Evolutionary conservation across 768 basidiomycete species (phyloP).

Genomic region (Tricholoma terreum): DNA sequence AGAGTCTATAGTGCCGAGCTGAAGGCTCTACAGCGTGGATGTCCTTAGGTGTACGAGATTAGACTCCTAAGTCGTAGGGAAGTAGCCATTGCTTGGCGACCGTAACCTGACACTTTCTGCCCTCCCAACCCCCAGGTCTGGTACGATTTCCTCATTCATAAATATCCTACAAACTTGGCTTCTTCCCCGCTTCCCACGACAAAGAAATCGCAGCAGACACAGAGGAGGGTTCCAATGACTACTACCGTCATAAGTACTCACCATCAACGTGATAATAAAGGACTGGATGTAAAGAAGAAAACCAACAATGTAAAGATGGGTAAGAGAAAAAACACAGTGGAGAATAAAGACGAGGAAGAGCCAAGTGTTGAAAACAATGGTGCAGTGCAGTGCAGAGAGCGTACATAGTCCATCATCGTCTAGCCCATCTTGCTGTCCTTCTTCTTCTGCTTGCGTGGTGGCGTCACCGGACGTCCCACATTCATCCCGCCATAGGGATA

Average conservation of each 20-base stretch:
- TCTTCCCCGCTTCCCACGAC: background rate
- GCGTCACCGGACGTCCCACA: conserved; percentile 86
- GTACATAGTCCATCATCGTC: conserved; percentile 15
- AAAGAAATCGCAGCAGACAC: too few species aligned
- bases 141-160: too few species aligned
- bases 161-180: background rate
- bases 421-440: conserved; percentile 74
- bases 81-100: too few species aligned
- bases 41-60: too few species aligned
- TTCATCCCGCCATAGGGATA: conserved; percentile 87
- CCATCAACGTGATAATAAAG: background rate
- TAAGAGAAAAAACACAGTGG: conserved; percentile 5
- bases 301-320: conserved; percentile 8
- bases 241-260: conserved; percentile 1
- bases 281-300: conserved; percentile 8
- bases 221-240: background rate
- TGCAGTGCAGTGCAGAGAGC: conserved; percentile 8
- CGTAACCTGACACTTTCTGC: too few species aligned
- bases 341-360: background rate
- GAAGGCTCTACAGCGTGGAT: too few species aligned
- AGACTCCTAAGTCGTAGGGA: too few species aligned
- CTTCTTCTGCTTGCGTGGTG: conserved; percentile 97
- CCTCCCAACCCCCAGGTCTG: too few species aligned
- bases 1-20: too few species aligned
- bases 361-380: conserved; percentile 13